Conservation (phyloP, 805 yeast species). For the Teunomyces stri region DNA sequence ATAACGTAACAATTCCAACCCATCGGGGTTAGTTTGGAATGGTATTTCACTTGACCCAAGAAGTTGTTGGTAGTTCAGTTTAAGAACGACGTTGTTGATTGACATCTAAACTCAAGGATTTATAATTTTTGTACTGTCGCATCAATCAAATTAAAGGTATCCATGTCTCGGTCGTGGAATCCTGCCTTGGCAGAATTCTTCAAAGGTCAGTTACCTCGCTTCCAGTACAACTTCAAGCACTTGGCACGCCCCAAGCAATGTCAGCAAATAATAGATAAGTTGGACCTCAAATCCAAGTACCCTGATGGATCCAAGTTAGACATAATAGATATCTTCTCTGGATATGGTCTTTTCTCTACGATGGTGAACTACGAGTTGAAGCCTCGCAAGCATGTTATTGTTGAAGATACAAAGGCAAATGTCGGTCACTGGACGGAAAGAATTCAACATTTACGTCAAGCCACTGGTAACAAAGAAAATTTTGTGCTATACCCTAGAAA, state of each 20-base stretch:
- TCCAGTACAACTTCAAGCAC: slow-evolving; percentile 26
- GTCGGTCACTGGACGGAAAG: slow-evolving; percentile 27
- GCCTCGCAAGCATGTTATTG: slow-evolving; percentile 62
- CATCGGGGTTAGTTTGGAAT: slow-evolving; percentile 18
- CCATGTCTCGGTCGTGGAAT: slow-evolving; percentile 18
- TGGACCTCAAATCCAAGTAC: slow-evolving; percentile 40
- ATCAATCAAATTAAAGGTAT: not conserved
- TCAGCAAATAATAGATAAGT: slow-evolving; percentile 44
- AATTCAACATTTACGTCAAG: slow-evolving; percentile 19
- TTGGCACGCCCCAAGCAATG: slow-evolving; percentile 21
- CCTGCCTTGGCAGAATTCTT: slow-evolving; percentile 26
- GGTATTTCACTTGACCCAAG: slow-evolving; percentile 12
- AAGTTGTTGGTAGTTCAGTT: slow-evolving; percentile 11
- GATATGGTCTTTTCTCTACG: slow-evolving; percentile 58
- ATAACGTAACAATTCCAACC: slow-evolving; percentile 16
- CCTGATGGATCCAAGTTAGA: slow-evolving; percentile 39
- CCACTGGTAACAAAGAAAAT: slow-evolving; percentile 28
- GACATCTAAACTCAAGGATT: slow-evolving; percentile 20
- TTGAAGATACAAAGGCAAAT: slow-evolving; percentile 48
- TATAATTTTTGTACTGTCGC: not conserved
- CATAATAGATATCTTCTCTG: slow-evolving; percentile 60
- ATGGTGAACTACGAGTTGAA: slow-evolving; percentile 56
- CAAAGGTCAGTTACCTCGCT: slow-evolving; percentile 16
- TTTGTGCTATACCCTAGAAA: slow-evolving; percentile 38
- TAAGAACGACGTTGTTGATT: slow-evolving; percentile 22